Conservation (phyloP, 306 rosid species). For the Sphenostylis stenocarpa region DNA sequence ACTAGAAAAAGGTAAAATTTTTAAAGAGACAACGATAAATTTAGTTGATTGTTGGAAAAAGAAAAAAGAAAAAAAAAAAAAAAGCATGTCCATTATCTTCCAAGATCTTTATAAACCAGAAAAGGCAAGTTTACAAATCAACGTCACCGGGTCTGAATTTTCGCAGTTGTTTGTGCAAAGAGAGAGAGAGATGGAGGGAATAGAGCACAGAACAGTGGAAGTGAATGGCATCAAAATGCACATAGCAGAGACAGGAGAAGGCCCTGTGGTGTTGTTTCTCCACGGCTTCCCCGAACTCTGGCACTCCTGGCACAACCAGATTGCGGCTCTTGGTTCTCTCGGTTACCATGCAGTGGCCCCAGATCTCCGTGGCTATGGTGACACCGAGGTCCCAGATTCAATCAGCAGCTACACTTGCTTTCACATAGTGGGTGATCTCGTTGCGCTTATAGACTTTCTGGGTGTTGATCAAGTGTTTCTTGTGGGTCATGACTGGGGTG, state of each 20-base stretch:
- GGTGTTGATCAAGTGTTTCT: conserved; percentile 36
- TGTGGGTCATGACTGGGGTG: conserved; percentile 53
- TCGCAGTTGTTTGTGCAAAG: too few relatives aligned
- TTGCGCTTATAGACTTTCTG: not conserved
- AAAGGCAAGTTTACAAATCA: too few relatives aligned
- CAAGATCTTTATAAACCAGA: too few relatives aligned
- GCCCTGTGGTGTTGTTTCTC: conserved; percentile 18
- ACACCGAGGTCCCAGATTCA: conserved; percentile 27
- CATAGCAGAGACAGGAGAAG: conserved; percentile 25
- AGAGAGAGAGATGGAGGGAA: conserved; percentile 3
- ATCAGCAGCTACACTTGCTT: conserved; percentile 14
- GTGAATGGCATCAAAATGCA: conserved; percentile 36
- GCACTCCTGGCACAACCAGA: conserved; percentile 50
- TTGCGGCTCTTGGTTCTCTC: conserved; percentile 17
- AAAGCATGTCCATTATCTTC: too few relatives aligned
- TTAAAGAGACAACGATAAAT: too few relatives aligned
- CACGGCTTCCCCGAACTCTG: conserved; percentile 57
- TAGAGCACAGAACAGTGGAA: not conserved
- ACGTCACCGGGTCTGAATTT: too few relatives aligned
- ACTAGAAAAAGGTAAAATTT: too few relatives aligned
- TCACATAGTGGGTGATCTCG: conserved; percentile 38
- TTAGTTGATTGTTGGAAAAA: too few relatives aligned
- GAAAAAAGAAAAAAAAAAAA: too few relatives aligned
- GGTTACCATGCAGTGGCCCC: conserved; percentile 45
- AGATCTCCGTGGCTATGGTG: conserved; percentile 44